Conservation (phyloP, 140 eudicot species). For the Ambrosia hybrid region DNA sequence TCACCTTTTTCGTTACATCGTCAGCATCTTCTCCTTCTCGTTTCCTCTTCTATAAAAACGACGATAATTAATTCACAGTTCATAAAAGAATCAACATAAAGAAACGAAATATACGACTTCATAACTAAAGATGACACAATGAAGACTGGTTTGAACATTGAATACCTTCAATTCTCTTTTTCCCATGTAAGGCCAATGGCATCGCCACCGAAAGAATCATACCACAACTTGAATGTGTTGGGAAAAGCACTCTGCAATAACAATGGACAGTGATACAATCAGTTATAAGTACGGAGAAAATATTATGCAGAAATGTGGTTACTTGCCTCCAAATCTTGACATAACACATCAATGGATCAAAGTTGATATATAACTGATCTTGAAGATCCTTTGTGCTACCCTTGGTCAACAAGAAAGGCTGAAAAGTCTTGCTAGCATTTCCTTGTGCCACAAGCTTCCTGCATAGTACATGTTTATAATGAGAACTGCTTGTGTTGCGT, state of each 20-base stretch:
- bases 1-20: slow-evolving; percentile 29
- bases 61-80: background rate
- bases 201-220: slow-evolving; percentile 90
- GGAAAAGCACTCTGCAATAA: slow-evolving; percentile 65
- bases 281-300: background rate
- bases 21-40: slow-evolving; percentile 59
- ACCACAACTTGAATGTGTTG: slow-evolving; percentile 75
- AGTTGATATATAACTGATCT: slow-evolving; percentile 67
- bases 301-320: background rate
- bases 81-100: background rate
- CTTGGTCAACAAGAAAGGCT: slow-evolving; percentile 50
- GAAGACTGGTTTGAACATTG: background rate
- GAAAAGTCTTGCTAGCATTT: slow-evolving; percentile 67
- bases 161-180: slow-evolving; percentile 68
- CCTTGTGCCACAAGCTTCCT: slow-evolving; percentile 78
- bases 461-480: slow-evolving; percentile 10
- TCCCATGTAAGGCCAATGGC: slow-evolving; percentile 88
- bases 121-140: background rate
- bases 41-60: slow-evolving; percentile 63
- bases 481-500: slow-evolving; percentile 12
- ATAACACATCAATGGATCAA: slow-evolving; percentile 76
- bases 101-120: background rate
- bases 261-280: background rate
- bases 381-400: slow-evolving; percentile 45
- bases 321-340: slow-evolving; percentile 71